A percentile compares a stretch with the other conserved stretches of the same genome.
Evolutionary conservation across 2,329 filamentous ascomycete genomes (phyloP).

Genomic region (Aureobasidium sp.): DNA sequence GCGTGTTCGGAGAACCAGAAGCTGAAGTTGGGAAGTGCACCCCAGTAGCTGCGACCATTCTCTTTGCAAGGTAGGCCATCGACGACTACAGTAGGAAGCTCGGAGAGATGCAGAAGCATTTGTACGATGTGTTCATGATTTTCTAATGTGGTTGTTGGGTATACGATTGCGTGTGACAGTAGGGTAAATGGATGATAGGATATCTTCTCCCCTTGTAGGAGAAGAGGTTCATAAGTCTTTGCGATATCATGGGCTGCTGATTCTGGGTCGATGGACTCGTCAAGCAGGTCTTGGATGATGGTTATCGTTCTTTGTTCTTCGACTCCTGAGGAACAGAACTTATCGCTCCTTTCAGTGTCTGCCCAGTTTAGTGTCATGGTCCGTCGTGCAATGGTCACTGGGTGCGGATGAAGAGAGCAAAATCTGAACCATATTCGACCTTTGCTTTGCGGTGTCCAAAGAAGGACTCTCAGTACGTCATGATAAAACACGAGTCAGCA

Average conservation of each 20-base stretch:
- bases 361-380: background rate
- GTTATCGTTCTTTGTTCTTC: conserved; percentile 1
- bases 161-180: background rate
- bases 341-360: background rate
- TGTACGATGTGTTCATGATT: background rate
- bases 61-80: background rate
- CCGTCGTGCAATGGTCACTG: background rate
- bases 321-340: background rate
- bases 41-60: background rate
- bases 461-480: conserved; percentile 10
- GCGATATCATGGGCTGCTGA: background rate
- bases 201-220: background rate
- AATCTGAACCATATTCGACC: too few species aligned
- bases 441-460: background rate
- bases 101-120: background rate
- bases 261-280: background rate
- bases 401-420: too few species aligned
- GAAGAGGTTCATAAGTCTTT: background rate
- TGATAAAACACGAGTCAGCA: background rate
- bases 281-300: background rate
- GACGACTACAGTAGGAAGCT: background rate
- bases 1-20: background rate
- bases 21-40: background rate
- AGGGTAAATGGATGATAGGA: background rate
- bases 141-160: background rate